These are phyloP conservation scores for Fusarium armeniacum DNA, from an alignment of 2,329 filamentous ascomycete genomes.

Conservation along the genomic window DNA sequence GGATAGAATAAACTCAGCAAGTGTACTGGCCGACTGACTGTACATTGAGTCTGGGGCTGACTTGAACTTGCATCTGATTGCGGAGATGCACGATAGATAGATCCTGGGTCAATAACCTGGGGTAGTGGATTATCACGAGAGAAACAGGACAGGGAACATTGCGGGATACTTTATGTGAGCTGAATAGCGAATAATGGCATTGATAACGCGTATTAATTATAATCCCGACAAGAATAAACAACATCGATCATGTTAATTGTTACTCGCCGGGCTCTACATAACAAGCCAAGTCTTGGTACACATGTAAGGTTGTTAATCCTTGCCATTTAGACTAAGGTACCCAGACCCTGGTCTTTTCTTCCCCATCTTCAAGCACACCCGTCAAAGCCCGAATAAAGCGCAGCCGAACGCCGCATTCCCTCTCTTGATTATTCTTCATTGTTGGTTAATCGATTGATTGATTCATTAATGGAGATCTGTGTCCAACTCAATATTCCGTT, in stretches of 20 bases:
- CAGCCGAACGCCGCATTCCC: constrained; percentile 12
- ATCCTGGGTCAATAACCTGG: constrained; percentile 3
- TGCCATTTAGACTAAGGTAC: background rate
- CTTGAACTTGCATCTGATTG: constrained; percentile 13
- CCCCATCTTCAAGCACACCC: constrained; percentile 24
- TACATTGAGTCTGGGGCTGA: background rate
- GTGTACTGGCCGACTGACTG: background rate
- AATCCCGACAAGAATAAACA: background rate
- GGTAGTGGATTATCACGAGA: background rate
- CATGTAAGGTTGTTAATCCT: constrained; percentile 2
- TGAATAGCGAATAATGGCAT: background rate
- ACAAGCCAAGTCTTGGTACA: constrained; percentile 1
- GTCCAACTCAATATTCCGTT: constrained; percentile 6
- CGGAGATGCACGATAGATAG: constrained; percentile 32
- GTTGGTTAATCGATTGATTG: background rate
- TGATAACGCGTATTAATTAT: background rate
- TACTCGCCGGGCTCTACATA: background rate
- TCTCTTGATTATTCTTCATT: constrained; percentile 6
- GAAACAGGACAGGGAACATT: background rate
- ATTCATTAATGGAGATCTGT: background rate
- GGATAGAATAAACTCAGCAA: background rate
- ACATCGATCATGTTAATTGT: background rate
- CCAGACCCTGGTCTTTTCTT: constrained; percentile 23
- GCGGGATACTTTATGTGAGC: too few relatives aligned
- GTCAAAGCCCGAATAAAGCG: constrained; percentile 38